Evolutionary conservation across 169 alveolate genomes (phyloP).

Genomic region (Fabrea salina): DNA sequence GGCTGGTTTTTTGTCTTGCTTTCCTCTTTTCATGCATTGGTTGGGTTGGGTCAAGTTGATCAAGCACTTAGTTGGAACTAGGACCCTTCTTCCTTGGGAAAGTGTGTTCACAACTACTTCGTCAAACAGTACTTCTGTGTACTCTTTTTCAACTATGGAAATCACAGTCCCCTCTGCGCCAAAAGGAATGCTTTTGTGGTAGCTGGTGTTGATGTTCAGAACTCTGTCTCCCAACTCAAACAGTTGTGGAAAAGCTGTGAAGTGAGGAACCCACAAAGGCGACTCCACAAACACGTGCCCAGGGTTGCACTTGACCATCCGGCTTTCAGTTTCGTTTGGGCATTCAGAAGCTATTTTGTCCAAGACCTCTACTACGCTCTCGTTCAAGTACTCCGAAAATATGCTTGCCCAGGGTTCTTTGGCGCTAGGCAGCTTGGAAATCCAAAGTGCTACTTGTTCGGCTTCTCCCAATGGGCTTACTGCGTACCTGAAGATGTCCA

Average conservation of each 20-base stretch:
- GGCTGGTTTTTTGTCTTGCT: background rate
- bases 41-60: background rate
- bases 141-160: background rate
- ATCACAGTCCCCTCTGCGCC: conserved; percentile 19
- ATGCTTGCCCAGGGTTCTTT: background rate
- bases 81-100: background rate
- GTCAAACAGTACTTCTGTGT: conserved; percentile 26
- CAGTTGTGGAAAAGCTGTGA: background rate
- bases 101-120: background rate
- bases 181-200: background rate
- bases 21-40: background rate
- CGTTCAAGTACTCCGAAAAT: conserved; percentile 5
- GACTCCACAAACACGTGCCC: background rate
- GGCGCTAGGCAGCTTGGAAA: conserved; percentile 2
- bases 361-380: background rate
- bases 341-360: background rate
- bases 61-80: background rate
- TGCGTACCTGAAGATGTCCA: background rate
- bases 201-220: background rate
- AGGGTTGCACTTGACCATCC: conserved; percentile 7
- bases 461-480: background rate
- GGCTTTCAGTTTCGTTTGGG: background rate
- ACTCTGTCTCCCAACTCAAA: conserved; percentile 23
- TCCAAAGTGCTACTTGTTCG: conserved; percentile 20
- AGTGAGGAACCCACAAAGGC: background rate